Conservation (phyloP, 2,329 filamentous ascomycete genomes). For the Microthyrium microscopicum region DNA sequence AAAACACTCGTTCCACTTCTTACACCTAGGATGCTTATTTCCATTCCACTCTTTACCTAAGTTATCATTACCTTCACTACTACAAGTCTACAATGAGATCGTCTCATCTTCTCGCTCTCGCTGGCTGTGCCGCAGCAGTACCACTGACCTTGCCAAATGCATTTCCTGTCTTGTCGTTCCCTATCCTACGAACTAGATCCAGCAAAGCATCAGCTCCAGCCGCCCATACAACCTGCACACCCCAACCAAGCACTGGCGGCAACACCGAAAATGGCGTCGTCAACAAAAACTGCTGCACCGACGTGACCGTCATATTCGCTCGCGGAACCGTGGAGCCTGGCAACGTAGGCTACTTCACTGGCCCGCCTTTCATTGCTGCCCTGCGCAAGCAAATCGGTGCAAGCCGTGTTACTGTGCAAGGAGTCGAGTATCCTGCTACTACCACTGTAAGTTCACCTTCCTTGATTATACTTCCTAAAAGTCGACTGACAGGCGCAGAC, state of each 20-base stretch:
- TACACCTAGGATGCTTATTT: too few relatives aligned
- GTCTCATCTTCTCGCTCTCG: too few relatives aligned
- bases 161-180: too few relatives aligned
- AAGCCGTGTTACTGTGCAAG: slow-evolving; percentile 16
- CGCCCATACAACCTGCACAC: slow-evolving; percentile 12
- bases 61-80: too few relatives aligned
- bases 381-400: slow-evolving; percentile 15
- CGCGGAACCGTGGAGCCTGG: slow-evolving; percentile 17
- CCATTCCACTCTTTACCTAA: too few relatives aligned
- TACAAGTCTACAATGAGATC: too few relatives aligned
- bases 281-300: slow-evolving; percentile 16
- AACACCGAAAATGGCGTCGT: slow-evolving; percentile 24
- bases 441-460: slow-evolving; percentile 11
- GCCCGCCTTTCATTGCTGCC: slow-evolving; percentile 20
- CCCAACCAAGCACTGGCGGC: slow-evolving; percentile 12
- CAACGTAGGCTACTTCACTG: slow-evolving; percentile 26
- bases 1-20: too few relatives aligned
- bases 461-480: not conserved
- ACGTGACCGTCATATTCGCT: slow-evolving; percentile 7
- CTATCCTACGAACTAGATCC: too few relatives aligned
- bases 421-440: slow-evolving; percentile 17
- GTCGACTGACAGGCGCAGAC: slow-evolving; percentile 11
- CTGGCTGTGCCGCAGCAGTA: too few relatives aligned
- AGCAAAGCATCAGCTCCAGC: too few relatives aligned
- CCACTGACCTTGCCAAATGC: too few relatives aligned